phyloP scores from a whole-genome alignment of 2,329 filamentous ascomycete genomes.

The Chrysoporthe cubensis region DNA sequence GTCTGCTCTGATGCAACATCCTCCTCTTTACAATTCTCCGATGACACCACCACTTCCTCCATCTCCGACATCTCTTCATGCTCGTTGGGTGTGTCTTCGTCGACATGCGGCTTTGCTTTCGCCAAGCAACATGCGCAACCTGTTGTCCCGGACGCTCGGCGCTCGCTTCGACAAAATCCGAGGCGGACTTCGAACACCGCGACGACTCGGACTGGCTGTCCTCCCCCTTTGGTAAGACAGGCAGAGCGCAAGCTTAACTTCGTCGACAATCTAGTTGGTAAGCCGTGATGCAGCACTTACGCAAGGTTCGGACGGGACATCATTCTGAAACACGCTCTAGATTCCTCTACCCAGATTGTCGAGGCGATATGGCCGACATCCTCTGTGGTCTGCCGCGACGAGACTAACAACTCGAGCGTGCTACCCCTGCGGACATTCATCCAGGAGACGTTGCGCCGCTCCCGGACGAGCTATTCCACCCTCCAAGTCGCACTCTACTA shows the following conservation, averaged over 20 bases:
- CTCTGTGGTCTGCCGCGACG: constrained; percentile 75
- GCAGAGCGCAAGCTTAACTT: constrained; percentile 92
- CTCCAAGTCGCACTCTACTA: constrained; percentile 97
- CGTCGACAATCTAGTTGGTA: constrained; percentile 97
- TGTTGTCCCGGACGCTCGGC: constrained; percentile 34
- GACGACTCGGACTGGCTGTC: constrained; percentile 61
- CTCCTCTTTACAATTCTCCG: constrained; percentile 70
- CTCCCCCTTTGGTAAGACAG: constrained; percentile 81
- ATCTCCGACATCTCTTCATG: constrained; percentile 56
- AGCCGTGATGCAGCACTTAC: constrained; percentile 49
- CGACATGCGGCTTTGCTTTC: constrained; percentile 17
- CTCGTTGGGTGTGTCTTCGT: not conserved
- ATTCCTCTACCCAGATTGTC: constrained; percentile 96
- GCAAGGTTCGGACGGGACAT: constrained; percentile 28
- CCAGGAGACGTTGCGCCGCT: constrained; percentile 93
- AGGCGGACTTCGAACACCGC: constrained; percentile 60
- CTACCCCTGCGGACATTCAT: constrained; percentile 94
- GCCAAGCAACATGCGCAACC: constrained; percentile 1
- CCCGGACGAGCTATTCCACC: constrained; percentile 95
- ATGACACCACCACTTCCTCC: constrained; percentile 67
- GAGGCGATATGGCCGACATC: constrained; percentile 96
- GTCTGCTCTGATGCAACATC: constrained; percentile 76
- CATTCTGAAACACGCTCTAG: constrained; percentile 54
- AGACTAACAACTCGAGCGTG: constrained; percentile 74
- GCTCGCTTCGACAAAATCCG: constrained; percentile 64